Evolutionary conservation across 371 early-diverging fungal genomes (phyloP).

Genomic region (Sporodiniella umbellata): DNA sequence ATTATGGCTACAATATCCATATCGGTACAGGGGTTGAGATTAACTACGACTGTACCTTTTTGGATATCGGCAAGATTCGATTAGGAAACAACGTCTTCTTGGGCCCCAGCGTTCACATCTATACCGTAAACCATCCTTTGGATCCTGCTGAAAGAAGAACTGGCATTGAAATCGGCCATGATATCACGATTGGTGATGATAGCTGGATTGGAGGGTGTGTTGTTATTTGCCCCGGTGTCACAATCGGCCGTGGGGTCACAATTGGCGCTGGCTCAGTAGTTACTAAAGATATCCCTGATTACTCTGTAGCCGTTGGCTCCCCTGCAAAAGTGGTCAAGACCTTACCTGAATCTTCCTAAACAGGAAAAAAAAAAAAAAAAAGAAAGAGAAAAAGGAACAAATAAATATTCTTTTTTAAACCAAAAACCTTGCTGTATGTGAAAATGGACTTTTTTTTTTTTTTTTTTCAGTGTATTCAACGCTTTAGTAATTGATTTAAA

Average conservation of each 20-base stretch:
- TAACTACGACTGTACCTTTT: conserved; percentile 63
- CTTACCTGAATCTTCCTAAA: conserved; percentile 2
- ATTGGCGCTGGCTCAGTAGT: conserved; percentile 65
- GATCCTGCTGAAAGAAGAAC: conserved; percentile 43
- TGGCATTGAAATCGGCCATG: conserved; percentile 22
- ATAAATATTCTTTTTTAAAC: no score
- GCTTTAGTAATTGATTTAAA: no score
- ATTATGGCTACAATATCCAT: conserved; percentile 73
- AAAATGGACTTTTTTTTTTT: no score
- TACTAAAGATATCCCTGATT: conserved; percentile 75
- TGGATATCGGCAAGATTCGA: conserved; percentile 64
- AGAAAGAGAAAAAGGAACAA: no score
- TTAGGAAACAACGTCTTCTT: conserved; percentile 69
- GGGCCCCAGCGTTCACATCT: conserved; percentile 78
- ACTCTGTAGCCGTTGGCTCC: conserved; percentile 78
- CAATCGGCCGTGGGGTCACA: conserved; percentile 71
- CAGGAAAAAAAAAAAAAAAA: no score
- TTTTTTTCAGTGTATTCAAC: no score
- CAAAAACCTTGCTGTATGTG: no score
- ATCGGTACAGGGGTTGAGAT: conserved; percentile 67
- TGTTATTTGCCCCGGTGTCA: conserved; percentile 78
- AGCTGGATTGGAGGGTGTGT: conserved; percentile 75
- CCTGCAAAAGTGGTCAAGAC: conserved; percentile 69
- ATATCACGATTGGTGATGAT: conserved; percentile 57
- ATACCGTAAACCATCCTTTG: conserved; percentile 74